Evolutionary conservation across 768 basidiomycete genomes (phyloP).

Genomic region (Suillus discolor): DNA sequence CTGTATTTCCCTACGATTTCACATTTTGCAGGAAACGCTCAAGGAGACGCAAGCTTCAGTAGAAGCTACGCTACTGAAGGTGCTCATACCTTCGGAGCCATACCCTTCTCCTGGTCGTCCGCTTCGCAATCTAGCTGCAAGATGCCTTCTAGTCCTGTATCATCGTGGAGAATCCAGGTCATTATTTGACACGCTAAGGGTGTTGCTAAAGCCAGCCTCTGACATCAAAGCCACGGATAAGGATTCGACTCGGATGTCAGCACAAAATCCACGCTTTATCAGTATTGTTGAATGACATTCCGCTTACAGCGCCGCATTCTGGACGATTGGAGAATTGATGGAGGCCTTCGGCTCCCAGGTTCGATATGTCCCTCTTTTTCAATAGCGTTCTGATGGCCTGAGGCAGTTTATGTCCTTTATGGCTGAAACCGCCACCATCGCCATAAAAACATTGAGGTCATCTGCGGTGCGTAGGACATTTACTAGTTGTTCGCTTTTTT

Average conservation of each 20-base stretch:
- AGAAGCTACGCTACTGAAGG: slow-evolving; percentile 65
- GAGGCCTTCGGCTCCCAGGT: slow-evolving; percentile 81
- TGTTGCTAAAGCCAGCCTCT: slow-evolving; percentile 70
- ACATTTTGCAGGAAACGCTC: slow-evolving; percentile 55
- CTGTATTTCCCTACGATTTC: slow-evolving; percentile 5
- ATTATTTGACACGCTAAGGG: slow-evolving; percentile 84
- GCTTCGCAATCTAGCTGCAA: slow-evolving; percentile 72
- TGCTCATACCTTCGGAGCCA: slow-evolving; percentile 61
- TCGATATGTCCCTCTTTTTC: slow-evolving; percentile 27
- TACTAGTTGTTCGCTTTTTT: slow-evolving; percentile 3
- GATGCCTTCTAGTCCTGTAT: slow-evolving; percentile 78
- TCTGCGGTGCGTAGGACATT: slow-evolving; percentile 58
- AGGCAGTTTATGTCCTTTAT: slow-evolving; percentile 92
- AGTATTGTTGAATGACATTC: slow-evolving; percentile 11
- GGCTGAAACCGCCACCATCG: slow-evolving; percentile 73
- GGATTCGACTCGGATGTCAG: slow-evolving; percentile 70
- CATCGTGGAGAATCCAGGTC: slow-evolving; percentile 79
- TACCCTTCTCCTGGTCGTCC: slow-evolving; percentile 90
- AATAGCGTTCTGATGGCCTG: background rate
- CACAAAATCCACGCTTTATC: slow-evolving; percentile 5
- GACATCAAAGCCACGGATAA: slow-evolving; percentile 71
- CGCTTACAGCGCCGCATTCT: slow-evolving; percentile 71
- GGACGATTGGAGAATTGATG: slow-evolving; percentile 90
- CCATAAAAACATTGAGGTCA: slow-evolving; percentile 69
- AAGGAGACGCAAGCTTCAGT: slow-evolving; percentile 64